Percentiles rank a stretch among this genome's conserved stretches.
Evolutionary conservation across 176 grass and related monocot genomes (phyloP).

Genomic region (Carex parvula): DNA sequence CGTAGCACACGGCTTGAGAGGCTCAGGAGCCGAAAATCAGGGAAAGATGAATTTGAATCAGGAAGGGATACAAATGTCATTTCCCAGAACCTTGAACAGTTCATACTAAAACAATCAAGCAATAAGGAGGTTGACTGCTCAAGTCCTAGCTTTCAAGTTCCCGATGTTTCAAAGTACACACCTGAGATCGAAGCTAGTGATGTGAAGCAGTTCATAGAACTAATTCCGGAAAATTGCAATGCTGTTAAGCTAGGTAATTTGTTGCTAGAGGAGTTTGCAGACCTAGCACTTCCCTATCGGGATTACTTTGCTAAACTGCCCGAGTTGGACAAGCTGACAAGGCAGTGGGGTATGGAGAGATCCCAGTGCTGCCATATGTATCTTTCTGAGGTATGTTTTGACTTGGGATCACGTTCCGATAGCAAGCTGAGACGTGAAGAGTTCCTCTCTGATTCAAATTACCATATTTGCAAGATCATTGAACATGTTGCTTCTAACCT

Average conservation of each 20-base stretch:
- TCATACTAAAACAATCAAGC: slow-evolving; percentile 50
- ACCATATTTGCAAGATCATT: slow-evolving; percentile 90
- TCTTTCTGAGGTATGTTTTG: slow-evolving; percentile 91
- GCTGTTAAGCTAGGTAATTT: slow-evolving; percentile 60
- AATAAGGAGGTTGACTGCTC: slow-evolving; percentile 47
- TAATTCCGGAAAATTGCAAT: slow-evolving; percentile 53
- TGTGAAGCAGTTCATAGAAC: slow-evolving; percentile 58
- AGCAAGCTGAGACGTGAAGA: slow-evolving; percentile 46
- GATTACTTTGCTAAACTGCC: slow-evolving; percentile 67
- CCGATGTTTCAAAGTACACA: slow-evolving; percentile 49
- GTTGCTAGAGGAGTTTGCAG: slow-evolving; percentile 76
- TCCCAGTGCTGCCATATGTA: slow-evolving; percentile 73
- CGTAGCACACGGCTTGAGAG: slow-evolving; percentile 91
- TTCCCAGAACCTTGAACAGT: slow-evolving; percentile 72
- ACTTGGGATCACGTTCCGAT: slow-evolving; percentile 58
- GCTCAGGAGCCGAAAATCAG: slow-evolving; percentile 82
- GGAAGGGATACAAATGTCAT: slow-evolving; percentile 78
- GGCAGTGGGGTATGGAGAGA: slow-evolving; percentile 62
- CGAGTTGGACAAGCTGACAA: slow-evolving; percentile 81
- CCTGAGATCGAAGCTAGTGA: slow-evolving; percentile 52
- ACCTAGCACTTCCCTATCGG: slow-evolving; percentile 59
- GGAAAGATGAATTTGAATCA: slow-evolving; percentile 84
- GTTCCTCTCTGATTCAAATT: slow-evolving; percentile 65
- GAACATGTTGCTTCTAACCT: slow-evolving; percentile 55
- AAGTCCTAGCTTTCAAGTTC: slow-evolving; percentile 37